A percentile compares a stretch with the other conserved stretches of the same genome.
Evolutionary conservation across 2,329 filamentous ascomycete genomes (phyloP).

Genomic region (Fusarium incarnatum): DNA sequence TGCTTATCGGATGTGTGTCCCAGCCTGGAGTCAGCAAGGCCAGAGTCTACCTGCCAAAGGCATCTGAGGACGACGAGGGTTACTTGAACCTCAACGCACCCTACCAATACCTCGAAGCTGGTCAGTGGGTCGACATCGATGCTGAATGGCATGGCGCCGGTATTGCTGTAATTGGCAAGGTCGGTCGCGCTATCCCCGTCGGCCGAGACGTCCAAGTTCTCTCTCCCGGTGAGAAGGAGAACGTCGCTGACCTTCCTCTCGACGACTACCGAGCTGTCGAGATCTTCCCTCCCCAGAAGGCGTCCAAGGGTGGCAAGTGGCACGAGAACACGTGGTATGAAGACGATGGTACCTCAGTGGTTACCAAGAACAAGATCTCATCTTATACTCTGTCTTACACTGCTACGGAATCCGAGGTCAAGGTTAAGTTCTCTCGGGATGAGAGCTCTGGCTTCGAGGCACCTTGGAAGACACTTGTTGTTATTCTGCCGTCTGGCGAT

Average conservation of each 20-base stretch:
- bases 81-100: slow-evolving; percentile 73
- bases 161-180: slow-evolving; percentile 55
- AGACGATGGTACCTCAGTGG: slow-evolving; percentile 53
- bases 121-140: slow-evolving; percentile 55
- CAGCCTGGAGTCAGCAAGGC: slow-evolving; percentile 66
- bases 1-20: slow-evolving; percentile 76
- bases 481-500: slow-evolving; percentile 52
- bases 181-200: slow-evolving; percentile 55
- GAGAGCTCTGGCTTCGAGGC: slow-evolving; percentile 51
- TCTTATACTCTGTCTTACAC: slow-evolving; percentile 49
- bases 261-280: slow-evolving; percentile 59
- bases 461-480: slow-evolving; percentile 50
- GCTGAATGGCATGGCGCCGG: slow-evolving; percentile 57
- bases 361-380: slow-evolving; percentile 49
- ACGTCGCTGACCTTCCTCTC: slow-evolving; percentile 53
- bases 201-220: slow-evolving; percentile 54
- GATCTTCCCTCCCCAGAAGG: slow-evolving; percentile 54
- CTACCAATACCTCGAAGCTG: slow-evolving; percentile 65
- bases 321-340: slow-evolving; percentile 53
- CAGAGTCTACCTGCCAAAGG: slow-evolving; percentile 70
- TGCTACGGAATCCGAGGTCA: slow-evolving; percentile 33
- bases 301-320: slow-evolving; percentile 34
- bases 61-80: slow-evolving; percentile 66
- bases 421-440: slow-evolving; percentile 46
- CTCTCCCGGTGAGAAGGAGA: slow-evolving; percentile 52